Conservation (phyloP, 495 filamentous ascomycete species). For the Friedmanniomyces simplex region DNA sequence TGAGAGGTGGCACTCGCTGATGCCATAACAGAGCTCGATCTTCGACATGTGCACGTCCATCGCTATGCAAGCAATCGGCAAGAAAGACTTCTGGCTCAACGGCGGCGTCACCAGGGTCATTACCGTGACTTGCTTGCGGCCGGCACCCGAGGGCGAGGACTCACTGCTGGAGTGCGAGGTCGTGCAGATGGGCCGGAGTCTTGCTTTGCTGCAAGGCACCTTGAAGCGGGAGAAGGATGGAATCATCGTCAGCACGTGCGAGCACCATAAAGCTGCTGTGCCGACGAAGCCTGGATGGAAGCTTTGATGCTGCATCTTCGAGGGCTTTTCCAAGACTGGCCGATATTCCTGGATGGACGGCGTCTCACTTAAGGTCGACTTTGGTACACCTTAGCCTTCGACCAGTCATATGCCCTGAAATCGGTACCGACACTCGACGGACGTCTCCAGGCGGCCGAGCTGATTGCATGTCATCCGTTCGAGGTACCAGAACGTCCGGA, state of each 20-base stretch:
- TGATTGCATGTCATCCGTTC: no score
- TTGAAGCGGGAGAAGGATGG: slow-evolving; percentile 25
- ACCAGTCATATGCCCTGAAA: no score
- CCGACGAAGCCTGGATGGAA: slow-evolving; percentile 15
- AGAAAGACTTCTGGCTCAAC: slow-evolving; percentile 26
- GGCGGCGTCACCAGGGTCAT: slow-evolving; percentile 29
- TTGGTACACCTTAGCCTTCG: no score
- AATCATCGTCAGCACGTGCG: slow-evolving; percentile 28
- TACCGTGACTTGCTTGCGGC: slow-evolving; percentile 31
- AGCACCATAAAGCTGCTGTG: slow-evolving; percentile 31
- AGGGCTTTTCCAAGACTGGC: no score
- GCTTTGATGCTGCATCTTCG: slow-evolving; percentile 5
- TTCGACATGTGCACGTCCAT: slow-evolving; percentile 32
- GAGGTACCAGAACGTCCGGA: no score
- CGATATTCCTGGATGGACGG: no score
- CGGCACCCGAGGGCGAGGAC: slow-evolving; percentile 25
- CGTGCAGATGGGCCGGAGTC: slow-evolving; percentile 26
- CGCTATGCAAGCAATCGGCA: slow-evolving; percentile 19
- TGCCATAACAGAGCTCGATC: slow-evolving; percentile 18
- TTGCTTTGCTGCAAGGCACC: slow-evolving; percentile 22
- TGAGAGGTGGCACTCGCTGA: slow-evolving; percentile 12
- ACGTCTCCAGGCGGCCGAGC: no score
- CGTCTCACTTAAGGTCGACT: no score
- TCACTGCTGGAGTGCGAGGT: slow-evolving; percentile 30
- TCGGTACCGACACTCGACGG: no score